Evolutionary conservation across 257 asterid genomes (phyloP).

Genomic region (Osmanthus fragrans): DNA sequence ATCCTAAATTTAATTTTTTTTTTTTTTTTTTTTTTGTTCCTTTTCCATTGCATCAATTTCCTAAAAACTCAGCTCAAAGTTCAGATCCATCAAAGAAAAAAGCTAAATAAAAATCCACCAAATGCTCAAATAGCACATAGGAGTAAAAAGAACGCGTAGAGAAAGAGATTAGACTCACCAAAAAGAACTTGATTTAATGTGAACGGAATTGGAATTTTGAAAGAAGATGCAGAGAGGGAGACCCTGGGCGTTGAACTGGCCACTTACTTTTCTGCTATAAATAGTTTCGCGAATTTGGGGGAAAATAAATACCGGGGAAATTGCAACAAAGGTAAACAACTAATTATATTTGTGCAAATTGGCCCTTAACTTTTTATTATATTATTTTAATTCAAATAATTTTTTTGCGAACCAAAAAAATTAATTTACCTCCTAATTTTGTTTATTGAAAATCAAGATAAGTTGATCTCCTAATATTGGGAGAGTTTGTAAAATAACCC

Average conservation of each 20-base stretch:
- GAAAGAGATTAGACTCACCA: constrained; percentile 19
- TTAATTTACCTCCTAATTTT: too few species aligned
- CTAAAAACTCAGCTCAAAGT: constrained; percentile 17
- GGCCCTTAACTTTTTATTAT: not conserved
- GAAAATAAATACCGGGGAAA: not conserved
- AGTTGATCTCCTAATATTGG: too few species aligned
- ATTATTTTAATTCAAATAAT: too few species aligned
- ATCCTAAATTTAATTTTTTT: not conserved
- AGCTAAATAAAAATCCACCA: not conserved
- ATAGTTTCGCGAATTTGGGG: not conserved
- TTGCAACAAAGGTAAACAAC: not conserved
- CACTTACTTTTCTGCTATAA: not conserved
- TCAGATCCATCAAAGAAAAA: constrained; percentile 14
- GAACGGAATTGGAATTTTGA: not conserved
- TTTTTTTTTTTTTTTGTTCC: too few species aligned
- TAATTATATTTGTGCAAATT: not conserved
- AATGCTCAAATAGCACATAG: too few species aligned
- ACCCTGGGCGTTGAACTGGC: constrained; percentile 7
- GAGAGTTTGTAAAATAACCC: too few species aligned
- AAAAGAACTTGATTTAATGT: not conserved
- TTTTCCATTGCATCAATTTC: constrained; percentile 9
- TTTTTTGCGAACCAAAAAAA: too few species aligned
- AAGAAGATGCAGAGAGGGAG: constrained; percentile 16
- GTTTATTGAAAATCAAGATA: too few species aligned
- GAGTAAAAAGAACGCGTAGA: not conserved